Conservation (phyloP, 345 rosid genomes). For the Toxicodendron radicans region DNA sequence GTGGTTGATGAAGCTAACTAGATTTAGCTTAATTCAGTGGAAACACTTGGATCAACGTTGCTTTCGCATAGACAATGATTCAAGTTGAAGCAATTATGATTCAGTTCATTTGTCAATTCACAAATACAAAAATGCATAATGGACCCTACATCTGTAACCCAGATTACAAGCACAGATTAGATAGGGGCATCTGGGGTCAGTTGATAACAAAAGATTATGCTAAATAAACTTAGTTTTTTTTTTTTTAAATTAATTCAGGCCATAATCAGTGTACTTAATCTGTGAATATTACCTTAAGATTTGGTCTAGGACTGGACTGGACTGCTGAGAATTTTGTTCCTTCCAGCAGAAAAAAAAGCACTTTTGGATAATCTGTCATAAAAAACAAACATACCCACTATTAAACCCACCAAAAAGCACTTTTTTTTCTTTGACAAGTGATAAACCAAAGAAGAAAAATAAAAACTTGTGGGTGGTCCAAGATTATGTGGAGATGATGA, state of each 20-base stretch:
- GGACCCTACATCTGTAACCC: constrained; percentile 3
- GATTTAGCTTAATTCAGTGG: background rate
- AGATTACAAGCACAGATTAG: background rate
- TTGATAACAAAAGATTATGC: background rate
- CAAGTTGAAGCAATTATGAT: constrained; percentile 1
- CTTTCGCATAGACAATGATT: constrained; percentile 15
- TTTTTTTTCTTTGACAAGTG: background rate
- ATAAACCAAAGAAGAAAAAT: background rate
- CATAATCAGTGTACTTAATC: constrained; percentile 1
- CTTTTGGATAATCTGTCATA: background rate
- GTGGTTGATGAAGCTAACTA: background rate
- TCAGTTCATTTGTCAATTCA: constrained; percentile 22
- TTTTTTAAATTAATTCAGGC: background rate
- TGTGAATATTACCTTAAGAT: background rate
- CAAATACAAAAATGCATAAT: background rate
- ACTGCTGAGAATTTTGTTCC: background rate
- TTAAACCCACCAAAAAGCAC: background rate
- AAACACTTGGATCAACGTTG: background rate
- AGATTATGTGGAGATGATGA: background rate
- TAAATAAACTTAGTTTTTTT: background rate
- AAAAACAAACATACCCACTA: background rate
- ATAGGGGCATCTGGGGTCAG: background rate
- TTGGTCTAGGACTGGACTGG: background rate
- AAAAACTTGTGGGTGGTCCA: background rate
- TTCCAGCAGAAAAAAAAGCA: background rate